These are phyloP conservation scores for Mortierella sp. DNA, from an alignment of 371 early-diverging fungal species.

Conservation along the genomic window DNA sequence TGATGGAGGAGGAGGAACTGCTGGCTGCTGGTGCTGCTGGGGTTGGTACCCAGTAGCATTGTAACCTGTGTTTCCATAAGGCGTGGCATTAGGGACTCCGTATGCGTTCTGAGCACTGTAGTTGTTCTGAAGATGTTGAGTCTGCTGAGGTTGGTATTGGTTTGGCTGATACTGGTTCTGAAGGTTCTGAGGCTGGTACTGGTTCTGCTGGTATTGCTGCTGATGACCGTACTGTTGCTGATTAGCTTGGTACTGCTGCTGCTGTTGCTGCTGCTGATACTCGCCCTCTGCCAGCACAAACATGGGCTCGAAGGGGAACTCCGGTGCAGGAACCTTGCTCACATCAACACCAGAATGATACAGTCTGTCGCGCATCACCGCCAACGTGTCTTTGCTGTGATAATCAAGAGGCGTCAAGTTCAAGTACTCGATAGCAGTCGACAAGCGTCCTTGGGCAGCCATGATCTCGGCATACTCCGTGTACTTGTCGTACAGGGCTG, in stretches of 20 bases:
- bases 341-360: conserved; percentile 70
- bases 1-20: conserved; percentile 44
- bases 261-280: conserved; percentile 42
- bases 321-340: conserved; percentile 62
- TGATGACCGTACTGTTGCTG: conserved; percentile 48
- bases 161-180: conserved; percentile 19
- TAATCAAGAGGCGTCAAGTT: conserved; percentile 76
- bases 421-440: conserved; percentile 80
- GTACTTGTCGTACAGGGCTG: conserved; percentile 85
- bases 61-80: conserved; percentile 35
- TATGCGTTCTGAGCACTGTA: conserved; percentile 42
- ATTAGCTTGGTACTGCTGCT: conserved; percentile 27
- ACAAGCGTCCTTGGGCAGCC: conserved; percentile 80
- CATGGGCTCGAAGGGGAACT: conserved; percentile 73
- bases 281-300: conserved; percentile 59
- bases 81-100: conserved; percentile 30
- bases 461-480: conserved; percentile 87
- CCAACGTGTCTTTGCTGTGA: conserved; percentile 67
- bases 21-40: conserved; percentile 24
- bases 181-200: conserved; percentile 43
- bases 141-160: conserved; percentile 23
- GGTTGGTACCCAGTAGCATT: conserved; percentile 32
- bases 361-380: conserved; percentile 82
- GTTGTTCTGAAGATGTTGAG: conserved; percentile 26
- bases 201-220: conserved; percentile 29